Conservation (phyloP, 768 basidiomycete species). For the Coprinopsis sp. region DNA sequence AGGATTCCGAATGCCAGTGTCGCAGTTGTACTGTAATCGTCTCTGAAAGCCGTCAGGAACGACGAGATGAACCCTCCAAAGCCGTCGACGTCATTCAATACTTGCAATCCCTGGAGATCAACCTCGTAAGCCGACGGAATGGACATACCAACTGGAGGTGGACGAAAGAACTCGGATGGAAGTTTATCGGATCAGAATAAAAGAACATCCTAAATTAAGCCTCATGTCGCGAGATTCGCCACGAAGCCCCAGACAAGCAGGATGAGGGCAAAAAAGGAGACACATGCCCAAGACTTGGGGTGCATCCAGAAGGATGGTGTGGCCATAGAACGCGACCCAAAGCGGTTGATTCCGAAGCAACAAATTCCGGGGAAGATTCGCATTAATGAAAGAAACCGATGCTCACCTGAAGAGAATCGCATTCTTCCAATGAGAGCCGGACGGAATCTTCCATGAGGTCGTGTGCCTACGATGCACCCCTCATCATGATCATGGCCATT, state of each 20-base stretch:
- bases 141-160: no score
- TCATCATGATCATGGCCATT: not conserved
- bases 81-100: slow-evolving; percentile 53
- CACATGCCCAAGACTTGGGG: not conserved
- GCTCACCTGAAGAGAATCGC: slow-evolving; percentile 65
- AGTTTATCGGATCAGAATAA: no score
- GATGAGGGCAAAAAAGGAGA: slow-evolving; percentile 1
- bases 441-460: slow-evolving; percentile 67
- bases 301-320: not conserved
- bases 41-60: slow-evolving; percentile 57
- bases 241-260: not conserved
- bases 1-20: slow-evolving; percentile 54
- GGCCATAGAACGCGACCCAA: no score
- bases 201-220: no score
- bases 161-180: no score
- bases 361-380: no score
- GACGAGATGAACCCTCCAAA: slow-evolving; percentile 65
- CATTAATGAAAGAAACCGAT: not conserved
- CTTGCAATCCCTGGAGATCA: slow-evolving; percentile 78
- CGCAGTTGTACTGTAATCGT: slow-evolving; percentile 65
- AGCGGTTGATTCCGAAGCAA: no score
- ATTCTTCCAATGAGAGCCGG: slow-evolving; percentile 68
- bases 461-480: slow-evolving; percentile 38
- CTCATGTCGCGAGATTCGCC: not conserved
- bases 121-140: no score